A percentile compares a stretch with the other conserved stretches of the same genome.
Evolutionary conservation across 345 rosid species (phyloP).

Genomic region (Erucastrum elatum): DNA sequence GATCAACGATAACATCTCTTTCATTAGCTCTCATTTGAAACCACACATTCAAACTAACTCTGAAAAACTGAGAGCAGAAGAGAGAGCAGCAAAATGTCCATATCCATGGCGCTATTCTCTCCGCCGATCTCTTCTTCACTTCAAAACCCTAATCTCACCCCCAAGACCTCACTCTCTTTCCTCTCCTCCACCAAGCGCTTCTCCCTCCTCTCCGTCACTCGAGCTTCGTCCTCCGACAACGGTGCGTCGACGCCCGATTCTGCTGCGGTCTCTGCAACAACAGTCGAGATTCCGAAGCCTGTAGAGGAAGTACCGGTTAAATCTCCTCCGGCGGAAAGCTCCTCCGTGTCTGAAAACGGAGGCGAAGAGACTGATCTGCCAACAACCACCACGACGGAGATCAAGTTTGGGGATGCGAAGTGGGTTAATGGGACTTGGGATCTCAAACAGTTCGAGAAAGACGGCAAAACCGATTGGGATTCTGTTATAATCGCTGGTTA

Average conservation of each 20-base stretch:
- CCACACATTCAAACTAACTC: conserved; percentile 34
- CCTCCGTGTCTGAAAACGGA: conserved; percentile 27
- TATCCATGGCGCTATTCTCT: conserved; percentile 64
- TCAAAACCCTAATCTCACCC: conserved; percentile 42
- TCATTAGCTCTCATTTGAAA: conserved; percentile 17
- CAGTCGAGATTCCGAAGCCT: conserved; percentile 28
- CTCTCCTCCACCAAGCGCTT: conserved; percentile 46
- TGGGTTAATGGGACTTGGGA: conserved; percentile 97
- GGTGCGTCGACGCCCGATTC: conserved; percentile 50
- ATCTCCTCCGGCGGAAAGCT: conserved; percentile 8
- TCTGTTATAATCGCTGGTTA: conserved; percentile 92
- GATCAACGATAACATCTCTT: conserved; percentile 16
- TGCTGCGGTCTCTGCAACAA: conserved; percentile 42
- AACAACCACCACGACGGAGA: conserved; percentile 30
- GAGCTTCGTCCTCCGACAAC: conserved; percentile 53
- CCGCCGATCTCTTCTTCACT: conserved; percentile 43
- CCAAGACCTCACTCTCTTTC: conserved; percentile 28
- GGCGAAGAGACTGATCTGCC: conserved; percentile 21
- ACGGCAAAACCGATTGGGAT: conserved; percentile 86
- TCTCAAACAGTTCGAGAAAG: conserved; percentile 71
- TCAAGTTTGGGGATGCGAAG: conserved; percentile 55
- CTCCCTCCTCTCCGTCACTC: conserved; percentile 39
- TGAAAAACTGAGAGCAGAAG: neutral
- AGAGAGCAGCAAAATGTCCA: conserved; percentile 42
- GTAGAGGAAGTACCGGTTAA: conserved; percentile 12